A percentile compares a stretch with the other conserved stretches of the same genome.
These are phyloP conservation scores for Lactarius pseudohatsudake DNA, from an alignment of 768 basidiomycete species.

Conservation along the genomic window DNA sequence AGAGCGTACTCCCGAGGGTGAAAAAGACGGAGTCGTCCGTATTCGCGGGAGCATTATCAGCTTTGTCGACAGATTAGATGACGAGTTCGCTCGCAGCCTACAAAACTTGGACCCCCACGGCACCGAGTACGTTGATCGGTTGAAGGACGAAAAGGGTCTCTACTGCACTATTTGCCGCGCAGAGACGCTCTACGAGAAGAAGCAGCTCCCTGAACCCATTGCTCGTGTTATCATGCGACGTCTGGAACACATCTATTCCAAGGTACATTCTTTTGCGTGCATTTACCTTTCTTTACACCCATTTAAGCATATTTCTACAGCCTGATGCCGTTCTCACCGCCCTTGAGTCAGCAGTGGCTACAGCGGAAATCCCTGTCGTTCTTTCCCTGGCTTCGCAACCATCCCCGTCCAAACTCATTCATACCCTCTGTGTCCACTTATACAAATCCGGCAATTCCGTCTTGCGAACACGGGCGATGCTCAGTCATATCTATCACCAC, in stretches of 20 bases:
- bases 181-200: constrained; percentile 87
- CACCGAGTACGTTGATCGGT: constrained; percentile 95
- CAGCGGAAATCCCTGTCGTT: constrained; percentile 58
- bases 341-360: constrained; percentile 69
- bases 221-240: constrained; percentile 92
- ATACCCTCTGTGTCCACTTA: constrained; percentile 85
- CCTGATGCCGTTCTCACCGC: constrained; percentile 92
- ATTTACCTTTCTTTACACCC: constrained; percentile 14
- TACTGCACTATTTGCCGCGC: constrained; percentile 93
- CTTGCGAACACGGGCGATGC: constrained; percentile 93
- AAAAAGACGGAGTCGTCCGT: constrained; percentile 71
- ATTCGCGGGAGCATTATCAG: constrained; percentile 96
- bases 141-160: constrained; percentile 93
- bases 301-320: constrained; percentile 42
- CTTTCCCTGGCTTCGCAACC: constrained; percentile 57
- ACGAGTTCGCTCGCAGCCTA: constrained; percentile 95
- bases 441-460: constrained; percentile 92
- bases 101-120: constrained; percentile 99
- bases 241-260: constrained; percentile 96
- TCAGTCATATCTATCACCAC: constrained; percentile 96
- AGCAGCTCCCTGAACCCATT: constrained; percentile 71
- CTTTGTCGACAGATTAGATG: constrained; percentile 93
- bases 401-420: constrained; percentile 75
- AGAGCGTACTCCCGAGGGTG: constrained; percentile 76
- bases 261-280: constrained; percentile 50